Conservation (phyloP, 129 eudicot species). For the Rutidosis leptorrhynchoides region DNA sequence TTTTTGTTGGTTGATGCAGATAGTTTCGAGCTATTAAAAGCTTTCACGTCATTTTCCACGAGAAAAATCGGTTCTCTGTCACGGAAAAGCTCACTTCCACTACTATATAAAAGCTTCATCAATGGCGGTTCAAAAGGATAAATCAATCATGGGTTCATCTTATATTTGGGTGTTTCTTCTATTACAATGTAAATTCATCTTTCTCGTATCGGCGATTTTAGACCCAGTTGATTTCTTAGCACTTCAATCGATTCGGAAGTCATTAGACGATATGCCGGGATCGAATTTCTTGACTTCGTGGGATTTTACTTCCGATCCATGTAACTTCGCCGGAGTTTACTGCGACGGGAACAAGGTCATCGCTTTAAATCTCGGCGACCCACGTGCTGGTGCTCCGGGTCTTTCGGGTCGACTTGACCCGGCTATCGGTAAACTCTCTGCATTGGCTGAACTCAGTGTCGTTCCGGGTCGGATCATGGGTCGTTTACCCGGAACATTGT, state of each 20-base stretch:
- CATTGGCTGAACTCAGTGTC: constrained; percentile 51
- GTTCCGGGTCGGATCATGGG: constrained; percentile 79
- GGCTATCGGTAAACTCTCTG: constrained; percentile 51
- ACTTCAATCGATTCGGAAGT: constrained; percentile 54
- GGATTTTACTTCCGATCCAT: constrained; percentile 89
- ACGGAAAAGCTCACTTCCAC: no score
- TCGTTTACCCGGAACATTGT: constrained; percentile 44
- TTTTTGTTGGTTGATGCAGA: no score
- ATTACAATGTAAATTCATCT: no score
- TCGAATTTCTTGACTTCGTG: constrained; percentile 60
- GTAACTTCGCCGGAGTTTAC: constrained; percentile 68
- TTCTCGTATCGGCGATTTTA: no score
- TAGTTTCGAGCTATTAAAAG: no score
- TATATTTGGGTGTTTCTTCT: neutral
- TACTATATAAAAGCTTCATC: no score
- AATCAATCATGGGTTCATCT: no score
- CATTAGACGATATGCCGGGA: constrained; percentile 60
- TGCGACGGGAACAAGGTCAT: constrained; percentile 56
- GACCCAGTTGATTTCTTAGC: constrained; percentile 73
- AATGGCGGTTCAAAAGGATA: no score
- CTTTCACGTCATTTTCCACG: no score
- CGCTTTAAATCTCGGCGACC: constrained; percentile 69
- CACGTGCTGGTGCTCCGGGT: constrained; percentile 70
- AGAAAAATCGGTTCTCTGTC: no score
- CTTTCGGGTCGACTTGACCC: constrained; percentile 64